Conservation (phyloP, 2,329 filamentous ascomycete genomes). For the Pseudomassariella vexata region DNA sequence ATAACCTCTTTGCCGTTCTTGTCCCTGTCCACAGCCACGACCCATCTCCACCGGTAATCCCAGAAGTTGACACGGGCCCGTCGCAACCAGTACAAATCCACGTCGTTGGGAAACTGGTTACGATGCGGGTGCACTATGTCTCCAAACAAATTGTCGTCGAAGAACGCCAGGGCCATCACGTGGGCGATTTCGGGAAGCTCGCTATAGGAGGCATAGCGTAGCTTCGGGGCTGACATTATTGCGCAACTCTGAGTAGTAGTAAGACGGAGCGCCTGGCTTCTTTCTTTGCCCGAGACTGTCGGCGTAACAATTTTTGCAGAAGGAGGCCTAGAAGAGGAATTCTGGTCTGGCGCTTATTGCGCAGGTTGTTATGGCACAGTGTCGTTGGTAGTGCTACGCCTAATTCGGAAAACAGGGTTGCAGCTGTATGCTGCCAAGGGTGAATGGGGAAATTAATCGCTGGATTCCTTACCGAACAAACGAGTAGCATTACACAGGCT, state of each 20-base stretch:
- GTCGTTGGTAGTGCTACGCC: no score
- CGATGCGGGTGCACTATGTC: slow-evolving; percentile 28
- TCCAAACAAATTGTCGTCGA: slow-evolving; percentile 27
- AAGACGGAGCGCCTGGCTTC: no score
- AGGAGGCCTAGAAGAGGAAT: no score
- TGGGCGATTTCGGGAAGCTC: slow-evolving; percentile 23
- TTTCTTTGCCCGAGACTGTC: no score
- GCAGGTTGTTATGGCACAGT: no score
- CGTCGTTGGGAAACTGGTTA: slow-evolving; percentile 22
- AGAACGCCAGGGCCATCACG: slow-evolving; percentile 25
- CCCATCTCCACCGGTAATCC: slow-evolving; percentile 19
- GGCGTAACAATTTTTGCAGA: no score
- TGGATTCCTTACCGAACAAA: no score
- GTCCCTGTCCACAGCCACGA: slow-evolving; percentile 18
- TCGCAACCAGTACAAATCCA: slow-evolving; percentile 23
- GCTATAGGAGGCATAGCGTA: slow-evolving; percentile 12
- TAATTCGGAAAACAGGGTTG: no score
- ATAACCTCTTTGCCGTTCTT: slow-evolving; percentile 11
- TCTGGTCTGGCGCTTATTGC: no score
- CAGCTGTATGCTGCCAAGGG: no score
- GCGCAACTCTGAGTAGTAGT: neutral
- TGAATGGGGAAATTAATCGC: no score
- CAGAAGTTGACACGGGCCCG: slow-evolving; percentile 19
- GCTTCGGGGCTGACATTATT: neutral
- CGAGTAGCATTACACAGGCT: no score